These are phyloP conservation scores for Chaetomiaceae sp. DNA, from an alignment of 2,329 filamentous ascomycete genomes.

Conservation along the genomic window DNA sequence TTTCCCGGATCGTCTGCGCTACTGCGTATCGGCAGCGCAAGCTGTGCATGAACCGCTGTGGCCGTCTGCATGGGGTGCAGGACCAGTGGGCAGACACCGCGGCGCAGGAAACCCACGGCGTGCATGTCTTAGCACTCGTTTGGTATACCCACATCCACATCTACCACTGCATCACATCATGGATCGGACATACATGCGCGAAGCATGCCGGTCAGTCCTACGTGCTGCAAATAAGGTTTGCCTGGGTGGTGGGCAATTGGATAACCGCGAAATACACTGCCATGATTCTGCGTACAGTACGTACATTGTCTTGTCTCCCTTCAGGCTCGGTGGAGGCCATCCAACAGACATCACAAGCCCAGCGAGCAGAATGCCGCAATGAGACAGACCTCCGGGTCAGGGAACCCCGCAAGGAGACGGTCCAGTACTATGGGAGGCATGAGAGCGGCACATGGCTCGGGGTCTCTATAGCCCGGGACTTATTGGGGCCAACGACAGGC, in stretches of 20 bases:
- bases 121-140: conserved; percentile 10
- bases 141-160: background rate
- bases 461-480: background rate
- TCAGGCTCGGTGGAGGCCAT: no score
- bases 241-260: no score
- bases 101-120: background rate
- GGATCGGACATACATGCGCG: background rate
- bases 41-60: conserved; percentile 21
- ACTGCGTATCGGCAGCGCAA: conserved; percentile 14
- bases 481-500: background rate
- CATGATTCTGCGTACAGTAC: no score
- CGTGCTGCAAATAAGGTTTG: conserved; percentile 3
- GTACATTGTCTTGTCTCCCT: no score
- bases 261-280: background rate
- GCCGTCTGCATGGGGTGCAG: conserved; percentile 12
- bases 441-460: conserved; percentile 4
- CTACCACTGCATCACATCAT: background rate
- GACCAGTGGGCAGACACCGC: background rate
- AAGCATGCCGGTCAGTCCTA: background rate
- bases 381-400: background rate
- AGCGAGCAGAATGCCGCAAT: background rate
- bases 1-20: conserved; percentile 33
- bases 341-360: no score
- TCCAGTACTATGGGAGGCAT: background rate
- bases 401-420: no score